Evolutionary conservation across 2,329 filamentous ascomycete species (phyloP).

Genomic region (Talaromyces sp.): DNA sequence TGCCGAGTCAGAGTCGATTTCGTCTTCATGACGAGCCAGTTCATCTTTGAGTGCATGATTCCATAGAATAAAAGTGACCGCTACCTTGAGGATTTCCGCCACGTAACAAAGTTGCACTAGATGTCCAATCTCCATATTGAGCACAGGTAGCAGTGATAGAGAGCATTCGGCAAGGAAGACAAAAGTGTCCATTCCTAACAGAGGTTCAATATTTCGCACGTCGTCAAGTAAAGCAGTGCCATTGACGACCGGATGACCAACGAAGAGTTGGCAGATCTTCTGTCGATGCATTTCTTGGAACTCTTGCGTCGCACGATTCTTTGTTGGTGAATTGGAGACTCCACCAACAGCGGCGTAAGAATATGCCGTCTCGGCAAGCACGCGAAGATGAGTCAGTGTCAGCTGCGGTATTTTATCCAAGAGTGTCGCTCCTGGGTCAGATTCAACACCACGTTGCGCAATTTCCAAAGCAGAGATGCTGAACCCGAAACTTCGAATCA

Average conservation of each 20-base stretch:
- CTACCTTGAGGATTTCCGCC: constrained; percentile 81
- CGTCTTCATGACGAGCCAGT: constrained; percentile 23
- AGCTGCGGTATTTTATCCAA: constrained; percentile 81
- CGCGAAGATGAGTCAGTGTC: constrained; percentile 76
- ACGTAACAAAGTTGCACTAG: constrained; percentile 81
- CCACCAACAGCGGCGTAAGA: constrained; percentile 77
- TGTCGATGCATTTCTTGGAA: constrained; percentile 63
- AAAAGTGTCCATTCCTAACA: constrained; percentile 34
- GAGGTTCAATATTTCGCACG: constrained; percentile 34
- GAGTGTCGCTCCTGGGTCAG: constrained; percentile 66
- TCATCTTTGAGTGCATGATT: constrained; percentile 32
- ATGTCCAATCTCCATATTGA: constrained; percentile 70
- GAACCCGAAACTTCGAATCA: constrained; percentile 59
- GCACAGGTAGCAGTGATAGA: constrained; percentile 61
- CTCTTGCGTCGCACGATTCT: constrained; percentile 54
- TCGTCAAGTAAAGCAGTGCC: constrained; percentile 28
- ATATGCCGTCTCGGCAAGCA: constrained; percentile 80
- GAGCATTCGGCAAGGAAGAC: constrained; percentile 73
- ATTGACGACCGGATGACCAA: constrained; percentile 44
- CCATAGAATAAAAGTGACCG: constrained; percentile 50
- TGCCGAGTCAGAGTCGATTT: constrained; percentile 21
- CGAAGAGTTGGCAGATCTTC: constrained; percentile 72
- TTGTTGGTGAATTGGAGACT: constrained; percentile 55
- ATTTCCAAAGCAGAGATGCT: constrained; percentile 89
- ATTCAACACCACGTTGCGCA: constrained; percentile 77